phyloP scores from a whole-genome alignment of 805 yeast genomes.

The Maudiozyma bulderi region DNA sequence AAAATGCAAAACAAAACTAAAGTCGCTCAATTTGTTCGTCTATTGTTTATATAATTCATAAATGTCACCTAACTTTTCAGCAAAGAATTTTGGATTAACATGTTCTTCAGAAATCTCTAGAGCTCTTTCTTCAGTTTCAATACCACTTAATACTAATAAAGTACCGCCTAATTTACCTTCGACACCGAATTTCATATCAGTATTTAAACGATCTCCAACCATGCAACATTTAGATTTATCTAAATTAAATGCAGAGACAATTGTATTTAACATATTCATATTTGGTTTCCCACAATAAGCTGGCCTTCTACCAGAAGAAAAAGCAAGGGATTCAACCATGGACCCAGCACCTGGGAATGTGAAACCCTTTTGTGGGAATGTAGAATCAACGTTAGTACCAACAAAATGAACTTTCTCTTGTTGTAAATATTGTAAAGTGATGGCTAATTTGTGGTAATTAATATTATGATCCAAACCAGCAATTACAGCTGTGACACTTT shows the following conservation, averaged over 20 bases:
- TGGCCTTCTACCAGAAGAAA: constrained; percentile 73
- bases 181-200: constrained; percentile 88
- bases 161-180: constrained; percentile 78
- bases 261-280: constrained; percentile 81
- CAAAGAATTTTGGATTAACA: constrained; percentile 54
- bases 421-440: constrained; percentile 70
- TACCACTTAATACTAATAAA: constrained; percentile 81
- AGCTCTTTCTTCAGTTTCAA: constrained; percentile 65
- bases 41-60: constrained; percentile 35
- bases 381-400: constrained; percentile 92
- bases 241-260: constrained; percentile 52
- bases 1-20: neutral
- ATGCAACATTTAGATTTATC: constrained; percentile 61
- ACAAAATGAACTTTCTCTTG: constrained; percentile 54
- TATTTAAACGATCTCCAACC: constrained; percentile 93
- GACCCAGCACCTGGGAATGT: constrained; percentile 95
- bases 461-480: constrained; percentile 74
- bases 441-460: constrained; percentile 74
- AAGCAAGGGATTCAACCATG: constrained; percentile 65
- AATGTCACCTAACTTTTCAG: constrained; percentile 67
- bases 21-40: neutral
- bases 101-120: constrained; percentile 27
- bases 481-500: constrained; percentile 74
- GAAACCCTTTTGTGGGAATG: constrained; percentile 82
- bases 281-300: constrained; percentile 91